Evolutionary conservation across 2,329 filamentous ascomycete species (phyloP), one percentile per base, ranked within the genome.

Genomic region (Pseudogymnoascus sp.): DNA sequence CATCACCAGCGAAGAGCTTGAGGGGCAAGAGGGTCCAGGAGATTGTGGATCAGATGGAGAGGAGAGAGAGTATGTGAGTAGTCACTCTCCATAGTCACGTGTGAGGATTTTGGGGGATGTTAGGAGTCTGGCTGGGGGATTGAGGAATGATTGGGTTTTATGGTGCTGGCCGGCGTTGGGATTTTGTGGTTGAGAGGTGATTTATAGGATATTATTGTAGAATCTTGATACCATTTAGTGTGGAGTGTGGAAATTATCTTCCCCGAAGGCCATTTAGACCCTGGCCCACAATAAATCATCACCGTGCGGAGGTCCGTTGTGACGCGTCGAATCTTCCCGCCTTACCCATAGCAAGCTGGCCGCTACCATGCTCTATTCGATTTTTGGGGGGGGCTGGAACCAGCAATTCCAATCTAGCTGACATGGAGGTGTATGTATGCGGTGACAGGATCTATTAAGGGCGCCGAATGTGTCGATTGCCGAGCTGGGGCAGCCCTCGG

Each of bases 21-120:
- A 52, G 45, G 15, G 45, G 45, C 13, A 52, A 52, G 45, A 29
- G 45, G 12, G 45, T 52, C 7, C 45, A 52, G 27, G 45, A 52
- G 45, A 52, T 52, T 52, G 45, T 52, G 25, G 45, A 52, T 52
- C 45, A 52, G 45, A 52, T 52, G 45, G 45, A 52, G n/a, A 52
- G 45, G 45, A 52, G 45, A 27, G 45, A 12, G 7, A 52, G 45
- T 52, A 52, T 52, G 45, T 52, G 27, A 52, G 25, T 29, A 8
- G 9, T 15, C 4, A 4, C 27, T 10, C 27, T 31, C 4, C 4
- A 4, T 13, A 15, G 29, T 31, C 27, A 12, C 25, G n/a, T 31
- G n/a, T 6, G 27, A 4, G 10, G 8, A 31, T 31, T 52, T 31
- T 13, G n/a, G 27, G 13, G 2, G 13, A 31, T 52, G 25, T 52